Conservation (phyloP, 768 basidiomycete genomes). For the Leucosporidium scottii region DNA sequence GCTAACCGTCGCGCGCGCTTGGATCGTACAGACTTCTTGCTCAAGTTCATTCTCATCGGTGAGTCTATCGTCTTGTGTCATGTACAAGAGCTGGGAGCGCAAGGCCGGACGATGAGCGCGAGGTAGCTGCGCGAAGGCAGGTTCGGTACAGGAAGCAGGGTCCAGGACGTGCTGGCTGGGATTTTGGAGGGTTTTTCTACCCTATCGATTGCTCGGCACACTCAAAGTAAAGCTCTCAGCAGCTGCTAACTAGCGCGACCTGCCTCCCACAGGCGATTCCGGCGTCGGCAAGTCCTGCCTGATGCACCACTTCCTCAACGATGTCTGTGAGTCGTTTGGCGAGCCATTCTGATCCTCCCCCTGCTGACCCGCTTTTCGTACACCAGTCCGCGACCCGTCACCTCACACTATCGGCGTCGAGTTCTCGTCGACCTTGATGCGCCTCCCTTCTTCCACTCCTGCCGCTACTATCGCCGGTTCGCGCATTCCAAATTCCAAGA, state of each 20-base stretch:
- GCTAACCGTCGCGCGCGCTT: not conserved
- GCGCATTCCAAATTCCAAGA: conserved; percentile 27
- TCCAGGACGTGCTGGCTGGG: not conserved
- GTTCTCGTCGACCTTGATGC: conserved; percentile 88
- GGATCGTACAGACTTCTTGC: conserved; percentile 69
- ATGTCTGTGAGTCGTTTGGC: conserved; percentile 62
- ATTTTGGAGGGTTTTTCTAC: not conserved
- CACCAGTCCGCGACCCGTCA: conserved; percentile 26
- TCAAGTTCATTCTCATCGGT: conserved; percentile 99
- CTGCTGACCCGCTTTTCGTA: conserved; percentile 1
- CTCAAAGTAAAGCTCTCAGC: not conserved
- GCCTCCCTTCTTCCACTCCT: conserved; percentile 49
- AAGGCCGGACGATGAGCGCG: not conserved
- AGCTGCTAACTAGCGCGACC: not conserved
- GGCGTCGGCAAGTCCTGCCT: conserved; percentile 97
- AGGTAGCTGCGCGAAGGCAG: not conserved
- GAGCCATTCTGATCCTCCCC: too few relatives aligned
- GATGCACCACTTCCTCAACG: conserved; percentile 92
- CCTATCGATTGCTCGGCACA: too few relatives aligned
- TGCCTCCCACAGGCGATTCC: conserved; percentile 63
- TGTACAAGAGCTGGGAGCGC: not conserved
- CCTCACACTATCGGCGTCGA: conserved; percentile 99
- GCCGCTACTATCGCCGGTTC: conserved; percentile 3
- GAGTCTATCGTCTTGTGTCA: conserved; percentile 26
- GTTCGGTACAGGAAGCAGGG: not conserved